phyloP scores from a whole-genome alignment of 441 rosid species.

The Pelargonium myrrhifolium region DNA sequence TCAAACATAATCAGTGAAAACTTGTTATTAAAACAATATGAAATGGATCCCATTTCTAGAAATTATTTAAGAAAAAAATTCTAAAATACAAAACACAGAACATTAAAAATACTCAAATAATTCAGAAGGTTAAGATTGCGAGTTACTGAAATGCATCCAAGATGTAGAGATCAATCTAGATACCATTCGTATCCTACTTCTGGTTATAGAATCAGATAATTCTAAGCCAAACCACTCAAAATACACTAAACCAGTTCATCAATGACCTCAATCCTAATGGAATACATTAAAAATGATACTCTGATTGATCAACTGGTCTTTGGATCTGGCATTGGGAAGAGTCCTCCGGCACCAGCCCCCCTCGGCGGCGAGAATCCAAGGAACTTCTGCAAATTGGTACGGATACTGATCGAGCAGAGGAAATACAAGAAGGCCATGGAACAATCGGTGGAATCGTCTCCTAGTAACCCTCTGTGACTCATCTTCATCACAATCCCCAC shows the following conservation, averaged over 20 bases:
- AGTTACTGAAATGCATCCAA: background rate
- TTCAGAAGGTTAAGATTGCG: background rate
- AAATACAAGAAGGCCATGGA: constrained; percentile 84
- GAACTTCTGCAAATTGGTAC: constrained; percentile 85
- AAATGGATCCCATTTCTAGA: background rate
- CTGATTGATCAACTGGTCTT: constrained; percentile 51
- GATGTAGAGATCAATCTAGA: background rate
- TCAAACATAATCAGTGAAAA: background rate
- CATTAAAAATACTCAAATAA: background rate
- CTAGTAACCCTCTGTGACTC: constrained; percentile 78
- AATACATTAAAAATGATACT: background rate
- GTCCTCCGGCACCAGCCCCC: constrained; percentile 48
- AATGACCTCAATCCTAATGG: background rate
- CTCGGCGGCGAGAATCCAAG: constrained; percentile 87
- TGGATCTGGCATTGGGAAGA: constrained; percentile 84
- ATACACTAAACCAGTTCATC: background rate
- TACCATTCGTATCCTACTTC: background rate
- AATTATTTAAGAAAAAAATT: background rate
- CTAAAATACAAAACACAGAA: background rate
- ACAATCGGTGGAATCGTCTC: constrained; percentile 77
- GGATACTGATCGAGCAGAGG: constrained; percentile 76
- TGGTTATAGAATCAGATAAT: constrained; percentile 1
- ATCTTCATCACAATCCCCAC: constrained; percentile 69
- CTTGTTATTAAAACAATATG: background rate
- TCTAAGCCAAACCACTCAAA: background rate